These are phyloP conservation scores for Monosporozyma solicola DNA, from an alignment of 805 yeast genomes.

Conservation along the genomic window DNA sequence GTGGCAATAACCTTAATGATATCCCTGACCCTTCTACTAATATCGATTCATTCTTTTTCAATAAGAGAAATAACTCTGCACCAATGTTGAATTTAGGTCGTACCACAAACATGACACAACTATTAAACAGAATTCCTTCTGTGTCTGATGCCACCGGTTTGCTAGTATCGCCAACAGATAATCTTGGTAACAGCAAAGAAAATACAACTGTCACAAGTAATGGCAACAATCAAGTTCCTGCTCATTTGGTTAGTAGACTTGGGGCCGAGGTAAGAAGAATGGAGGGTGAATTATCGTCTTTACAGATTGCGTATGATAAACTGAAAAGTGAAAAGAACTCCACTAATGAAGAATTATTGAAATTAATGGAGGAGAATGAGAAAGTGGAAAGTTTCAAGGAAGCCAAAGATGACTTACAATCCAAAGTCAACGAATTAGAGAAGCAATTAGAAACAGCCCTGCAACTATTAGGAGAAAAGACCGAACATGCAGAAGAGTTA, in stretches of 20 bases:
- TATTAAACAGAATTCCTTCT: neutral
- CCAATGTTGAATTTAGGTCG: constrained; percentile 1
- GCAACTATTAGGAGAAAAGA: constrained; percentile 77
- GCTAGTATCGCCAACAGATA: neutral
- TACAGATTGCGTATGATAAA: constrained; percentile 52
- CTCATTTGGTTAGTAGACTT: constrained; percentile 64
- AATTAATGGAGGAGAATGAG: constrained; percentile 47
- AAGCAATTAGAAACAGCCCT: constrained; percentile 43
- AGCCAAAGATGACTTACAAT: constrained; percentile 28
- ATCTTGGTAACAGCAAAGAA: neutral
- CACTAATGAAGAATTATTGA: constrained; percentile 60
- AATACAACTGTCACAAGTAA: constrained; percentile 1
- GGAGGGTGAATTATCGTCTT: constrained; percentile 64
- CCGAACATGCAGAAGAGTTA: constrained; percentile 77
- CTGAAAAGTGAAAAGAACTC: constrained; percentile 50
- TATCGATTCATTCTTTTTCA: constrained; percentile 5
- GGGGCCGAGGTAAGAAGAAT: constrained; percentile 68
- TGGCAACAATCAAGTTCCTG: constrained; percentile 13
- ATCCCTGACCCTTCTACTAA: constrained; percentile 25
- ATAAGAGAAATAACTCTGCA: constrained; percentile 2
- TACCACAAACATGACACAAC: neutral
- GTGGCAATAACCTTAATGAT: neutral
- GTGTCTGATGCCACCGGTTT: neutral
- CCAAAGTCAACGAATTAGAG: constrained; percentile 32
- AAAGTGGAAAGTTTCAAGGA: constrained; percentile 30